Percentiles rank a stretch among this genome's conserved stretches.
phyloP scores from a whole-genome alignment of 257 asterid species.

The Linaria vulgaris region DNA sequence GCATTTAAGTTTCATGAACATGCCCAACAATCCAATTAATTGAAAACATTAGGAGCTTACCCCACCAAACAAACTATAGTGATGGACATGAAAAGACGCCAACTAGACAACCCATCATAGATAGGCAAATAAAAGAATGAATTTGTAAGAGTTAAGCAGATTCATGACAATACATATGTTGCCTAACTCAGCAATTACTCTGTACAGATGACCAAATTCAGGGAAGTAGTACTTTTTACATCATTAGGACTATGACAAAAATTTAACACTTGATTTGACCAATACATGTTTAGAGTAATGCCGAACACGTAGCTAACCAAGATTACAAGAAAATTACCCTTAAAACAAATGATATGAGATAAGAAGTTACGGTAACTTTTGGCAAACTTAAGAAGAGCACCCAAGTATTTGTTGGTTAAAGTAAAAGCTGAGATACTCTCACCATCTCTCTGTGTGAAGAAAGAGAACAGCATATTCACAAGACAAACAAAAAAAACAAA shows the following conservation, averaged over 20 bases:
- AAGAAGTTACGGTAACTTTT: slow-evolving; percentile 34
- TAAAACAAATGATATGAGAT: slow-evolving; percentile 24
- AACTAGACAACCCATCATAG: slow-evolving; percentile 20
- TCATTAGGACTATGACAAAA: not conserved
- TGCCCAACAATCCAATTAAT: no score
- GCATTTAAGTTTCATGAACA: no score
- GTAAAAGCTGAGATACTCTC: slow-evolving; percentile 50
- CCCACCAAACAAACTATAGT: slow-evolving; percentile 32
- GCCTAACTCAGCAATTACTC: slow-evolving; percentile 32
- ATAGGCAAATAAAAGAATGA: slow-evolving; percentile 18
- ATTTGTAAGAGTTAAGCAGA: slow-evolving; percentile 10
- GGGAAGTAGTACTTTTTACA: not conserved
- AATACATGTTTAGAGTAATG: no score
- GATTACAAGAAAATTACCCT: not conserved
- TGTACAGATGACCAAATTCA: slow-evolving; percentile 31
- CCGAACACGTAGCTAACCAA: no score
- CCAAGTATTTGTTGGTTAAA: slow-evolving; percentile 39
- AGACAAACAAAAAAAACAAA: not conserved
- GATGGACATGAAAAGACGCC: not conserved
- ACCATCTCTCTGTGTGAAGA: slow-evolving; percentile 28
- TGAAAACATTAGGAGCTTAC: not conserved
- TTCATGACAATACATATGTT: slow-evolving; percentile 21
- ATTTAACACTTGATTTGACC: no score
- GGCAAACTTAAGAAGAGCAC: not conserved
- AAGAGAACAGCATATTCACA: slow-evolving; percentile 22